Conservation (phyloP, 768 basidiomycete genomes). For the Hirschioporus abietinus region DNA sequence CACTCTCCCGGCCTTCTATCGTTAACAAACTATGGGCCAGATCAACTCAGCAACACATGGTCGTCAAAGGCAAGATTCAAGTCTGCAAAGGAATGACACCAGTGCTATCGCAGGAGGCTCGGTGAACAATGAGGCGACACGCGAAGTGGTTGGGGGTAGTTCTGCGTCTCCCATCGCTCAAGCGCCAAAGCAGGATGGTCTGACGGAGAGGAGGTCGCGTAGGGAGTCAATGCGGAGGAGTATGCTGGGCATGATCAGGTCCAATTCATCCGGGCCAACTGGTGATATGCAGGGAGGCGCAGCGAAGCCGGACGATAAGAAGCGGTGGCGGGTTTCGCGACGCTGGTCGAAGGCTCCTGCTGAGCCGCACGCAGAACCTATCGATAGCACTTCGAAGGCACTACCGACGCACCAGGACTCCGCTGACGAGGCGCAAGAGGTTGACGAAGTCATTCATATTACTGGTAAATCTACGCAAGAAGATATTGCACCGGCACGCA, state of each 20-base stretch:
- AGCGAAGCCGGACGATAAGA: neutral
- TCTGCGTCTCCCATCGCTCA: neutral
- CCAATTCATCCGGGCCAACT: neutral
- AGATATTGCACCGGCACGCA: neutral
- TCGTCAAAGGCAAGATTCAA: neutral
- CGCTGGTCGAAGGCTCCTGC: neutral
- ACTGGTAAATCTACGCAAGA: neutral
- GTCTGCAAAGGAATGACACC: neutral
- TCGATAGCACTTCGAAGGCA: neutral
- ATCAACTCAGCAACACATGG: neutral
- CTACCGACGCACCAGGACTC: neutral
- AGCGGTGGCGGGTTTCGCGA: neutral
- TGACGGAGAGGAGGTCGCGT: neutral
- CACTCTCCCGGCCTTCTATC: neutral
- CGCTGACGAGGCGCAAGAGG: neutral
- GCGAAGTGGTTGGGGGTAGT: neutral
- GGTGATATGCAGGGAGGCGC: neutral
- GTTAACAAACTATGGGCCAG: neutral
- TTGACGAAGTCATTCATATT: neutral
- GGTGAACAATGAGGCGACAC: neutral
- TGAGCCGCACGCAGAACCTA: neutral
- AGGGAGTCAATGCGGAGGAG: slow-evolving; percentile 1
- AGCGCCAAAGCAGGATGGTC: neutral
- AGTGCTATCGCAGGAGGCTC: neutral
- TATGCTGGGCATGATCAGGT: neutral